A percentile compares a stretch with the other conserved stretches of the same genome.
These are phyloP conservation scores for Hypoxylon rickii DNA, from an alignment of 495 filamentous ascomycete genomes.

Conservation along the genomic window DNA sequence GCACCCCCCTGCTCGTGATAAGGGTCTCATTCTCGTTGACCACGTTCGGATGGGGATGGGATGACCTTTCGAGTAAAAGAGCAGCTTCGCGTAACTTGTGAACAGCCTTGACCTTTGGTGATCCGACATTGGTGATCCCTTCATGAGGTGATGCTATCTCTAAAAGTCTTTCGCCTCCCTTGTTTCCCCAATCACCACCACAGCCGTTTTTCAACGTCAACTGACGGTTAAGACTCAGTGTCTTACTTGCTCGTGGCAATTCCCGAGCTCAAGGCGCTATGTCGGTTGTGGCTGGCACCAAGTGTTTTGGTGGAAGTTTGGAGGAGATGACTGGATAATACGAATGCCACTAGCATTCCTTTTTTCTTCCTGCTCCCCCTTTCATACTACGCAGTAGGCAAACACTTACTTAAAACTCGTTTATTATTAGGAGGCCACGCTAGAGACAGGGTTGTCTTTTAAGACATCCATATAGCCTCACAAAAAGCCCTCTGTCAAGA, in stretches of 20 bases:
- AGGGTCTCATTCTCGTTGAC: slow-evolving; percentile 14
- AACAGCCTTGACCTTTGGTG: slow-evolving; percentile 9
- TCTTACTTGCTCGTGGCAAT: slow-evolving; percentile 31
- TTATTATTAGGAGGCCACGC: slow-evolving; percentile 21
- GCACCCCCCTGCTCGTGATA: slow-evolving; percentile 25
- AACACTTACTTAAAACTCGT: slow-evolving; percentile 20
- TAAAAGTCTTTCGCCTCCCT: slow-evolving; percentile 13
- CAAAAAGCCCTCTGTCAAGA: no score
- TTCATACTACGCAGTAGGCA: slow-evolving; percentile 6
- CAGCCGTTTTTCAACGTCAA: neutral
- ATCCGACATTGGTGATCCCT: slow-evolving; percentile 22
- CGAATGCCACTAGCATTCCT: slow-evolving; percentile 2
- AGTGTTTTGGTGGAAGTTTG: slow-evolving; percentile 7
- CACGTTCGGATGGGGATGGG: slow-evolving; percentile 7
- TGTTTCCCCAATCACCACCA: neutral
- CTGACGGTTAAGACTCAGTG: neutral
- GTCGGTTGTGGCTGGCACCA: slow-evolving; percentile 27
- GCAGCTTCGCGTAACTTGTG: slow-evolving; percentile 21
- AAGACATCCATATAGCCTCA: no score
- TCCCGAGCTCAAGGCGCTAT: slow-evolving; percentile 9
- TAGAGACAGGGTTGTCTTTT: slow-evolving; percentile 21
- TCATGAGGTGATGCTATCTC: no score
- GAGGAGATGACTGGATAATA: slow-evolving; percentile 13
- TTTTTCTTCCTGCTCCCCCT: slow-evolving; percentile 16
- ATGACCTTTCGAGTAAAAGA: slow-evolving; percentile 6